phyloP scores from a whole-genome alignment of 176 grass and related monocot species.

The Ampelocalamus luodianensis region DNA sequence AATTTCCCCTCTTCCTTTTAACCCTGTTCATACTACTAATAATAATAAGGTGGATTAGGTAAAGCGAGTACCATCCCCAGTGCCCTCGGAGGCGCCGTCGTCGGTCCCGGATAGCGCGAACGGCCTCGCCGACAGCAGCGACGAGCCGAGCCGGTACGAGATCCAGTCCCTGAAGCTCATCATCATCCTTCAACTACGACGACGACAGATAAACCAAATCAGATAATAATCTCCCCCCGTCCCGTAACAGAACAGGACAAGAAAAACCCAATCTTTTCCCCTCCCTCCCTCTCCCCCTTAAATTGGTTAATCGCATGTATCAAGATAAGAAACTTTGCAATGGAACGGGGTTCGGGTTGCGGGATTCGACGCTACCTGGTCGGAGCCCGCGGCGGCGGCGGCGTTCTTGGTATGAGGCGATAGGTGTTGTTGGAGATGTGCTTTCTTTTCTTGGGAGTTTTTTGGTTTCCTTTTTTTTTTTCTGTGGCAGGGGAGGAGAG shows the following conservation, averaged over 20 bases:
- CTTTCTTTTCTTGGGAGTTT: neutral
- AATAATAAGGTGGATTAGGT: neutral
- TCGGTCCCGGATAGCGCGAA: slow-evolving; percentile 50
- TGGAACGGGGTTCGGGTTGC: neutral
- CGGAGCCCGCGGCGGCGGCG: neutral
- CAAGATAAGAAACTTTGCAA: neutral
- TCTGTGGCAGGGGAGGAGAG: neutral
- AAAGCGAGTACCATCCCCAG: slow-evolving; percentile 15
- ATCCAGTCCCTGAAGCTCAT: slow-evolving; percentile 77
- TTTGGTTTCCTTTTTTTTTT: neutral
- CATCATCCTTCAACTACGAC: slow-evolving; percentile 38
- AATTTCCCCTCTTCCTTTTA: neutral
- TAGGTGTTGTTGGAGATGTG: slow-evolving; percentile 14
- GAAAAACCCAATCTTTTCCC: neutral
- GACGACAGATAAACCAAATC: neutral
- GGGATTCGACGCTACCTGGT: slow-evolving; percentile 18
- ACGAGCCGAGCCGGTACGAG: slow-evolving; percentile 56
- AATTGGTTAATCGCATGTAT: neutral
- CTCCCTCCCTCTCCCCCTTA: neutral
- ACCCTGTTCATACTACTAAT: neutral
- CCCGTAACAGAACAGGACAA: neutral
- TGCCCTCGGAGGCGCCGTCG: slow-evolving; percentile 21
- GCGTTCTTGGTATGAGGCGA: neutral
- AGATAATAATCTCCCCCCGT: neutral
- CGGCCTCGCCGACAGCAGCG: slow-evolving; percentile 59